Percentiles rank a stretch among this genome's conserved stretches.
Evolutionary conservation across 441 rosid species (phyloP).

Genomic region (Heliophila coronopifolia): DNA sequence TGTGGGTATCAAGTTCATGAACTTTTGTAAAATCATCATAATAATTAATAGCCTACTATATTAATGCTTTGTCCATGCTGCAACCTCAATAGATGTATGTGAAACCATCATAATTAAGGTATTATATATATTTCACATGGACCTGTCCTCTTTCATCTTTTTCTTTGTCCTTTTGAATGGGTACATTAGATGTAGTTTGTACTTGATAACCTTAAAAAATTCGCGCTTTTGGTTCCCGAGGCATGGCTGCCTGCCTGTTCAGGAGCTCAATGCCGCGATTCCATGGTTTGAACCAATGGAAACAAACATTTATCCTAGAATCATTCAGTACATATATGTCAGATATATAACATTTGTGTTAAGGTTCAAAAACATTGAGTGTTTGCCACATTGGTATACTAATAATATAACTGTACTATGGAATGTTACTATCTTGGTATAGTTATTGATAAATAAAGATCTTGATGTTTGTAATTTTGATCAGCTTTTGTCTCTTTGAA

Average conservation of each 20-base stretch:
- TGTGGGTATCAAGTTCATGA: constrained; percentile 5
- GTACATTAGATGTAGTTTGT: constrained; percentile 33
- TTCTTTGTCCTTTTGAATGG: constrained; percentile 39
- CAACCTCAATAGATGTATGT: constrained; percentile 1
- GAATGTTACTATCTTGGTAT: constrained; percentile 27
- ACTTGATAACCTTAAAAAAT: constrained; percentile 31
- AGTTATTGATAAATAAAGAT: constrained; percentile 22
- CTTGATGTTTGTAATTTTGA: constrained; percentile 28
- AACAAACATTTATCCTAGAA: constrained; percentile 34
- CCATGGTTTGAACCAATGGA: constrained; percentile 47
- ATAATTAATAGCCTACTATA: constrained; percentile 36
- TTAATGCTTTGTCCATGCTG: constrained; percentile 24
- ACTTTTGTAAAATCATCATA: constrained; percentile 17
- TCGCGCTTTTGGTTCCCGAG: constrained; percentile 34
- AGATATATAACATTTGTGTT: constrained; percentile 32
- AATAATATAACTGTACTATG: constrained; percentile 24
- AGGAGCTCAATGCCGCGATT: constrained; percentile 49
- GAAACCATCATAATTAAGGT: constrained; percentile 18
- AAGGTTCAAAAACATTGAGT: constrained; percentile 27
- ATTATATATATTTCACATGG: constrained; percentile 46
- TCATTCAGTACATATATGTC: constrained; percentile 21
- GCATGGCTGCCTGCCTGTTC: constrained; percentile 31
- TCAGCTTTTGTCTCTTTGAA: constrained; percentile 36
- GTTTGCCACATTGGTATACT: constrained; percentile 27
- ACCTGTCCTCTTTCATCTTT: constrained; percentile 33